Percentiles rank a stretch among this genome's conserved stretches.
Evolutionary conservation across 495 filamentous ascomycete species (phyloP).

Genomic region (Elaphomyces granulatus): DNA sequence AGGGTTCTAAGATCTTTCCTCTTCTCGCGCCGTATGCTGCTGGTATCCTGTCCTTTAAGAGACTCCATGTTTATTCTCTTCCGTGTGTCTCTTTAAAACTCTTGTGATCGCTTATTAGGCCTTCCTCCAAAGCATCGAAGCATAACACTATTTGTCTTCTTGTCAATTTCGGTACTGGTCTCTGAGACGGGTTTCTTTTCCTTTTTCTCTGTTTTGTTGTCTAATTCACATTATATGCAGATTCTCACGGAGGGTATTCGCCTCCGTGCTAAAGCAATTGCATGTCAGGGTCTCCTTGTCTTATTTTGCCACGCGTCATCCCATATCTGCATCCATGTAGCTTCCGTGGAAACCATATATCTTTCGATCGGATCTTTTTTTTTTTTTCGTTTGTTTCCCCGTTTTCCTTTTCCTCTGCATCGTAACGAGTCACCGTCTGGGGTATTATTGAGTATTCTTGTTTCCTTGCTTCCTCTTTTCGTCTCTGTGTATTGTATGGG

Average conservation of each 20-base stretch:
- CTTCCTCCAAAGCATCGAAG: background rate
- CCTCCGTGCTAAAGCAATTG: background rate
- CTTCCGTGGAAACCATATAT: background rate
- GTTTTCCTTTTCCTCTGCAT: background rate
- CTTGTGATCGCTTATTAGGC: background rate
- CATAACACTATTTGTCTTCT: background rate
- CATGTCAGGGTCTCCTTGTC: slow-evolving; percentile 3
- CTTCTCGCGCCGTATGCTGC: background rate
- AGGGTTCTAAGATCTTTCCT: slow-evolving; percentile 20
- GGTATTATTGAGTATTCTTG: background rate
- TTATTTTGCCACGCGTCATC: background rate
- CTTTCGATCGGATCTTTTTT: background rate
- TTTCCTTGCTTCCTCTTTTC: background rate
- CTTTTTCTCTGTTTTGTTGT: background rate
- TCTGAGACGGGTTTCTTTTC: background rate
- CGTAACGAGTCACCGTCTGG: background rate
- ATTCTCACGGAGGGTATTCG: slow-evolving; percentile 3
- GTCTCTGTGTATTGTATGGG: background rate
- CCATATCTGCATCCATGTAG: background rate
- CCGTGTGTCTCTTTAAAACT: background rate
- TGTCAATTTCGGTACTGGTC: background rate
- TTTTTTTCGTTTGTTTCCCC: background rate
- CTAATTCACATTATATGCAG: background rate
- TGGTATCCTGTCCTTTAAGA: background rate
- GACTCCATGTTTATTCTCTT: slow-evolving; percentile 2